These are phyloP conservation scores for Medakamo hakoo DNA, from an alignment of 139 green algal genomes.

Conservation along the genomic window DNA sequence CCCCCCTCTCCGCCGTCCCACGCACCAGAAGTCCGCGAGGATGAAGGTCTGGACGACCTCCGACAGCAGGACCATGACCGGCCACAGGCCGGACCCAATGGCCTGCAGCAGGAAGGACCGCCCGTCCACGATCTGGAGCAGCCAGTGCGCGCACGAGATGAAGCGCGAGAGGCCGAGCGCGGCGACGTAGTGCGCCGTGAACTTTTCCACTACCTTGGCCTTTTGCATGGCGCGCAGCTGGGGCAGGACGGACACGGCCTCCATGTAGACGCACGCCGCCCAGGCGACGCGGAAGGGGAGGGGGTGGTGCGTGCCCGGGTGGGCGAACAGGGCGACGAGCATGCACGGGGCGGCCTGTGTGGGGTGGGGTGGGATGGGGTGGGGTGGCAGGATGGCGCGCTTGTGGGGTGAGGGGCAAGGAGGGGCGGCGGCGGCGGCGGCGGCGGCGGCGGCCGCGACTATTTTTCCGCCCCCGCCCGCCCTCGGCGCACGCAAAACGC, in stretches of 20 bases:
- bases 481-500: neutral
- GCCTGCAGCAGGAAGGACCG: slow-evolving; percentile 71
- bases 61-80: slow-evolving; percentile 84
- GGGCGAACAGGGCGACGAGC: slow-evolving; percentile 64
- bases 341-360: slow-evolving; percentile 65
- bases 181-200: slow-evolving; percentile 98
- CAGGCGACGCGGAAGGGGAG: slow-evolving; percentile 72
- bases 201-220: slow-evolving; percentile 89
- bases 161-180: slow-evolving; percentile 86
- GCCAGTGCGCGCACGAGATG: slow-evolving; percentile 94
- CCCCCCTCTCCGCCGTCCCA: neutral
- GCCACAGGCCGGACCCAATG: slow-evolving; percentile 84
- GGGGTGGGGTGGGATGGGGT: too few species aligned
- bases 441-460: too few species aligned
- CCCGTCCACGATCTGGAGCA: slow-evolving; percentile 85
- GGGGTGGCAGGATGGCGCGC: too few species aligned
- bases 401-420: neutral
- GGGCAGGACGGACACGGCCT: slow-evolving; percentile 86
- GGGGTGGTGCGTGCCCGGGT: slow-evolving; percentile 72
- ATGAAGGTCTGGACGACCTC: slow-evolving; percentile 98
- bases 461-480: too few species aligned
- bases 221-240: slow-evolving; percentile 98
- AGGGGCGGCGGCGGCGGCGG: too few species aligned
- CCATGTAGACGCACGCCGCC: slow-evolving; percentile 95
- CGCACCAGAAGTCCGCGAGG: slow-evolving; percentile 92